These are phyloP conservation scores for Fusarium buxicola DNA, from an alignment of 2,329 filamentous ascomycete species.

Conservation along the genomic window DNA sequence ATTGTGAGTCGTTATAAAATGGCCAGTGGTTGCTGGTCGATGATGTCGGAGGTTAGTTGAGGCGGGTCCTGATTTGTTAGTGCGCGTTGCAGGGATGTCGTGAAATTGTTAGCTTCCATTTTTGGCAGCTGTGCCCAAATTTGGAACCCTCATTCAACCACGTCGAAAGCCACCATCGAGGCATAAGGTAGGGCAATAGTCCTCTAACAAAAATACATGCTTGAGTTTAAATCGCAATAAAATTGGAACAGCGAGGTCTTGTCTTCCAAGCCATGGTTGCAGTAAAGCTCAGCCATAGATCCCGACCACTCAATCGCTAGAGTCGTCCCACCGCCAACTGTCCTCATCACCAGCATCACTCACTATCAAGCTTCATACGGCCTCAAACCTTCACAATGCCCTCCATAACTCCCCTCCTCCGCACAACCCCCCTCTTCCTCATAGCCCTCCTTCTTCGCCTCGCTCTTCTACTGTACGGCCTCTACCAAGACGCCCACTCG, in stretches of 20 bases:
- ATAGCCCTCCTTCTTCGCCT: slow-evolving; percentile 74
- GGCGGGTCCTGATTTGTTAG: slow-evolving; percentile 37
- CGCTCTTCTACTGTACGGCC: slow-evolving; percentile 84
- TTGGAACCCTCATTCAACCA: slow-evolving; percentile 19
- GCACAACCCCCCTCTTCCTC: slow-evolving; percentile 63
- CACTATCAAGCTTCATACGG: not conserved
- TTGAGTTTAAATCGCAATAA: not conserved
- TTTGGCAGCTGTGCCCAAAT: slow-evolving; percentile 28
- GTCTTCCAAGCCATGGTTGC: slow-evolving; percentile 28
- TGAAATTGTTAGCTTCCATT: slow-evolving; percentile 41
- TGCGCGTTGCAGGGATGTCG: slow-evolving; percentile 37
- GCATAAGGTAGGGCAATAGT: slow-evolving; percentile 26
- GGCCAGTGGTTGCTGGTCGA: slow-evolving; percentile 14
- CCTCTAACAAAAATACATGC: slow-evolving; percentile 1
- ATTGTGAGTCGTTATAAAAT: slow-evolving; percentile 2
- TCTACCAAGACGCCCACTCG: slow-evolving; percentile 91
- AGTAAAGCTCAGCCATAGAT: slow-evolving; percentile 1
- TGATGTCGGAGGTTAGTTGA: slow-evolving; percentile 39
- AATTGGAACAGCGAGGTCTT: not conserved
- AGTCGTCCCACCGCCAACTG: slow-evolving; percentile 41
- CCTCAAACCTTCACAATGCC: slow-evolving; percentile 35
- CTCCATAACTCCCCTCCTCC: slow-evolving; percentile 46
- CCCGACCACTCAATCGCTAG: slow-evolving; percentile 15
- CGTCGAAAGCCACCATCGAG: slow-evolving; percentile 22
- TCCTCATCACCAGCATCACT: slow-evolving; percentile 33